These are phyloP conservation scores for Vitis hybrid DNA, from an alignment of 177 flowering plant genomes.

Conservation along the genomic window DNA sequence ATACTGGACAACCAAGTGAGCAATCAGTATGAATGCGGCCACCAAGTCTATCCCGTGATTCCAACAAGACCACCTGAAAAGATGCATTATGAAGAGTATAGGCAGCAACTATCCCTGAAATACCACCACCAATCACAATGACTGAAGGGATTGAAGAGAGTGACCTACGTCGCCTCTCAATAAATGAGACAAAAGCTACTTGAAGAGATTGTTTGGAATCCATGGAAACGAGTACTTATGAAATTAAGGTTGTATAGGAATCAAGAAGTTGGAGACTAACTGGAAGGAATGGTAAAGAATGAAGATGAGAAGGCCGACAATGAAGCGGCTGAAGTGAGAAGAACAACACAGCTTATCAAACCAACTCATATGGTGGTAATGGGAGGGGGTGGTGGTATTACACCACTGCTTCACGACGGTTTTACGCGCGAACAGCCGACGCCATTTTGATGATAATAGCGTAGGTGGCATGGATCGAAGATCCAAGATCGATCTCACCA, in stretches of 20 bases:
- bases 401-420: no score
- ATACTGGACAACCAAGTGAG: constrained; percentile 89
- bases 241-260: constrained; percentile 69
- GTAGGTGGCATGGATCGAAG: no score
- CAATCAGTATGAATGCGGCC: constrained; percentile 91
- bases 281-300: constrained; percentile 64
- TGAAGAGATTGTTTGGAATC: no score
- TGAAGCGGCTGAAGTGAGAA: constrained; percentile 66
- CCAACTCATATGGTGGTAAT: constrained; percentile 50
- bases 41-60: constrained; percentile 88
- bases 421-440: no score
- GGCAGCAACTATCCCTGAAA: constrained; percentile 90
- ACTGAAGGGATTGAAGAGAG: constrained; percentile 78
- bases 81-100: constrained; percentile 62
- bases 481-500: no score
- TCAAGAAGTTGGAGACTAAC: constrained; percentile 57
- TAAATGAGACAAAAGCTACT: constrained; percentile 30
- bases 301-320: constrained; percentile 71
- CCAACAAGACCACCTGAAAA: constrained; percentile 75
- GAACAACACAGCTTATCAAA: constrained; percentile 61
- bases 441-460: no score
- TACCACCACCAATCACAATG: constrained; percentile 90
- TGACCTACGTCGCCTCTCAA: constrained; percentile 37
- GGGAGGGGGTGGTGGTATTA: no score
- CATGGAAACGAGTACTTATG: no score